These are phyloP conservation scores for Fomitopsis schrenkii DNA, from an alignment of 1,284 basidiomycete genomes.

Conservation along the genomic window DNA sequence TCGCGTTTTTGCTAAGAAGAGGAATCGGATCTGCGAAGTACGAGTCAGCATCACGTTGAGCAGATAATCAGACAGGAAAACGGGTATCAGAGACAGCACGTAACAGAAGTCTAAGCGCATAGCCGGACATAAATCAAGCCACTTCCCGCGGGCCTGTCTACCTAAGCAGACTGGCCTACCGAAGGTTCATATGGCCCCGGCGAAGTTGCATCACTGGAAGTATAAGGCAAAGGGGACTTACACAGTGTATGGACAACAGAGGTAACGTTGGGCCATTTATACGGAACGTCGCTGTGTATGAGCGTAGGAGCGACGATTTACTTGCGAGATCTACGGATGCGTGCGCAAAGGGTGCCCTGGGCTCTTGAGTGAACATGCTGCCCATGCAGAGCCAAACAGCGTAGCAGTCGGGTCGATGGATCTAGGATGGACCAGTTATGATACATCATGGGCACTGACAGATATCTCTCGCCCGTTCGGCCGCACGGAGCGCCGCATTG, in stretches of 20 bases:
- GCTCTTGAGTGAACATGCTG: too few species aligned
- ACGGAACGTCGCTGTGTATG: not conserved
- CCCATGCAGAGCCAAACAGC: too few species aligned
- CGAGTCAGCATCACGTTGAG: not conserved
- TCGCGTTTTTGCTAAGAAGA: too few species aligned
- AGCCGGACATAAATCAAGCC: constrained; percentile 53
- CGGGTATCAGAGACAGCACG: not conserved
- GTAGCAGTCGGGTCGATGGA: not conserved
- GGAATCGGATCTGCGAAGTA: too few species aligned
- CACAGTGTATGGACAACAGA: not conserved
- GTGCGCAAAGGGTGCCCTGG: too few species aligned
- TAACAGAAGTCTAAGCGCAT: not conserved
- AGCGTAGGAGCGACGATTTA: not conserved
- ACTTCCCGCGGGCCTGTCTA: constrained; percentile 34
- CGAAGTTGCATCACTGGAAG: constrained; percentile 51
- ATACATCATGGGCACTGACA: constrained; percentile 66
- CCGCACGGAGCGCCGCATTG: constrained; percentile 58
- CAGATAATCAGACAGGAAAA: not conserved
- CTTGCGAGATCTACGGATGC: not conserved
- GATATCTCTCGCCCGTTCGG: constrained; percentile 70
- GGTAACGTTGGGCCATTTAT: not conserved
- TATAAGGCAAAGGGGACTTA: not conserved
- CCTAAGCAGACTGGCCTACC: constrained; percentile 21
- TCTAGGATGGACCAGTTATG: constrained; percentile 30
- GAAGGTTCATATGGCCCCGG: constrained; percentile 81